phyloP scores from a whole-genome alignment of 148 eudicot species.

The Heliamphora exappendiculata region DNA sequence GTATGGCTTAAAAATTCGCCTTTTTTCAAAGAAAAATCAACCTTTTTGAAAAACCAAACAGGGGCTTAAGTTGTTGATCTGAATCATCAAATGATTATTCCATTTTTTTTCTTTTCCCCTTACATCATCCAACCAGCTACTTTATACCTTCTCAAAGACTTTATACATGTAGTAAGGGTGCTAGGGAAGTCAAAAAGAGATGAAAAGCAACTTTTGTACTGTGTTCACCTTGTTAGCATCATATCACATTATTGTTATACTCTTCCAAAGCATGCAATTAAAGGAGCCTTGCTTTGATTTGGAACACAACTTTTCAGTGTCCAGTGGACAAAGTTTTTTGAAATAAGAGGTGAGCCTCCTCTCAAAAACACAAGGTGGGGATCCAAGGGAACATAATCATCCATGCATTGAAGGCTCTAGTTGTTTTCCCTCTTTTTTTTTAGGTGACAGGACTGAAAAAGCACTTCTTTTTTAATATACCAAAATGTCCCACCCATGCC shows the following conservation, averaged over 20 bases:
- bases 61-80: too few relatives aligned
- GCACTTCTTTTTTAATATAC: too few relatives aligned
- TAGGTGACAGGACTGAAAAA: too few relatives aligned
- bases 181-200: neutral
- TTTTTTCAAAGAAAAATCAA: too few relatives aligned
- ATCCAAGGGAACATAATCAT: constrained; percentile 34
- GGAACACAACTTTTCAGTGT: constrained; percentile 1
- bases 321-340: neutral
- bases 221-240: neutral
- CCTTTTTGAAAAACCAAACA: too few relatives aligned
- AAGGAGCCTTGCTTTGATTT: neutral
- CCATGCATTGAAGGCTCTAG: neutral
- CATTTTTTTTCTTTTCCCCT: too few relatives aligned
- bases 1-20: too few relatives aligned
- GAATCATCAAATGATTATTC: too few relatives aligned
- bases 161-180: neutral
- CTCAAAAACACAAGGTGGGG: constrained; percentile 7
- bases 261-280: constrained; percentile 5
- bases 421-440: neutral
- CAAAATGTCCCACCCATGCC: too few relatives aligned
- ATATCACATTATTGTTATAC: neutral
- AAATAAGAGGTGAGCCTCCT: neutral
- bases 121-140: neutral
- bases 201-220: constrained; percentile 5
- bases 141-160: neutral